Percentiles rank a stretch among this genome's conserved stretches.
Conservation (phyloP, 164 flowering plant genomes). For the Nymphaea thermarum region DNA sequence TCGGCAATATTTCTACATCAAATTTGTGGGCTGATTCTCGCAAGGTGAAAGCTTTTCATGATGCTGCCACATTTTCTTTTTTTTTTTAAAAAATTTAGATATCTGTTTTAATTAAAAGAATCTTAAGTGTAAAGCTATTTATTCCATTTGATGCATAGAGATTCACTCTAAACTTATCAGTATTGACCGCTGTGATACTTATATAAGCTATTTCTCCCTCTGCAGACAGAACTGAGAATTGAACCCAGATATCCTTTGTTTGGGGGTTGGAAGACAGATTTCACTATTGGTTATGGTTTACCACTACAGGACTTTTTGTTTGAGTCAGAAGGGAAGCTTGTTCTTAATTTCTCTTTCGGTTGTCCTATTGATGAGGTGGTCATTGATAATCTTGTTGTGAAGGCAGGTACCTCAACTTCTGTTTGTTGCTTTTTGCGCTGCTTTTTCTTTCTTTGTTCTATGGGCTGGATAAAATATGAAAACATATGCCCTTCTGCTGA, state of each 20-base stretch:
- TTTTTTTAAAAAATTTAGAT: neutral
- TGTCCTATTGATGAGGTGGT: conserved; percentile 61
- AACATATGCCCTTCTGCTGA: too few relatives aligned
- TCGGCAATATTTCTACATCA: conserved; percentile 95
- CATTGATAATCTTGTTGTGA: conserved; percentile 62
- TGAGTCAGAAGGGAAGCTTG: conserved; percentile 66
- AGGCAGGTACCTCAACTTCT: conserved; percentile 32
- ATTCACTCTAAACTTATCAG: too few relatives aligned
- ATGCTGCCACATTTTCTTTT: neutral
- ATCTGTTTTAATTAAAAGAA: neutral
- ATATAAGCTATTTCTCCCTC: neutral
- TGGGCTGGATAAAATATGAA: too few relatives aligned
- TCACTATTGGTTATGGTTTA: conserved; percentile 90
- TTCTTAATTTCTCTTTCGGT: conserved; percentile 66
- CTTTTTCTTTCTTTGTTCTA: too few relatives aligned
- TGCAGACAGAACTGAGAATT: conserved; percentile 81
- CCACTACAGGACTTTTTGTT: conserved; percentile 81
- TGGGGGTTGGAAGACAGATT: conserved; percentile 95
- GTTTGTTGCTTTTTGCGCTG: too few relatives aligned
- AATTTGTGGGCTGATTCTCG: conserved; percentile 55
- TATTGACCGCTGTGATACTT: neutral
- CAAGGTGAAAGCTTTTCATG: conserved; percentile 36
- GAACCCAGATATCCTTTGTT: conserved; percentile 94
- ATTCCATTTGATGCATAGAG: too few relatives aligned
- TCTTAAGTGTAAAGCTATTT: too few relatives aligned